Evolutionary conservation across 2,329 filamentous ascomycete genomes (phyloP).

Genomic region (Fusarium veterinarium): DNA sequence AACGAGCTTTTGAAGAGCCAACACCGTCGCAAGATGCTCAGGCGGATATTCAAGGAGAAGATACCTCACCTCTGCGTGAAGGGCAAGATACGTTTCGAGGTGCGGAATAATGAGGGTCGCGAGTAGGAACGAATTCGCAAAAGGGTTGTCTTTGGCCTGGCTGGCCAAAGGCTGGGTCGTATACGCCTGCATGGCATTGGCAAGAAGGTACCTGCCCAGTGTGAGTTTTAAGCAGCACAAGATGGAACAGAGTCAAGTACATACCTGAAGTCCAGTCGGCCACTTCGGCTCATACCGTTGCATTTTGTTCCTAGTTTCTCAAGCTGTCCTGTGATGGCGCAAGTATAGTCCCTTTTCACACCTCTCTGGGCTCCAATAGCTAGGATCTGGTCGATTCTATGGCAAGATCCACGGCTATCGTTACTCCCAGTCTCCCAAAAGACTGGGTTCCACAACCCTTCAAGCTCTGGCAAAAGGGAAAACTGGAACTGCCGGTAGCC

Average conservation of each 20-base stretch:
- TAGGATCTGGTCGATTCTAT: conserved; percentile 67
- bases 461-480: conserved; percentile 60
- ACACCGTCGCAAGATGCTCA: conserved; percentile 65
- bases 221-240: conserved; percentile 9
- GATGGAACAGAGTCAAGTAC: conserved; percentile 15
- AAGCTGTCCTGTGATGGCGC: conserved; percentile 61
- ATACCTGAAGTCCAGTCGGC: conserved; percentile 69
- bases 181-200: conserved; percentile 69
- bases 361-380: conserved; percentile 68
- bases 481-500: conserved; percentile 62
- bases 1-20: conserved; percentile 68
- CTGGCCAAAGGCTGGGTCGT: conserved; percentile 62
- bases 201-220: conserved; percentile 65
- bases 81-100: conserved; percentile 68
- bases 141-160: conserved; percentile 65
- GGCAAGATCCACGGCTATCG: conserved; percentile 47
- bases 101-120: conserved; percentile 70
- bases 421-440: conserved; percentile 54
- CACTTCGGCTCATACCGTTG: conserved; percentile 62
- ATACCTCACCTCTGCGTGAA: conserved; percentile 64
- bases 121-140: conserved; percentile 64
- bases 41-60: conserved; percentile 69
- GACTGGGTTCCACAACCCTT: conserved; percentile 65
- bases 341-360: conserved; percentile 62
- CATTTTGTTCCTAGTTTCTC: conserved; percentile 66